These are phyloP conservation scores for Aspergillus floridensis DNA, from an alignment of 2,329 filamentous ascomycete genomes.

Conservation along the genomic window DNA sequence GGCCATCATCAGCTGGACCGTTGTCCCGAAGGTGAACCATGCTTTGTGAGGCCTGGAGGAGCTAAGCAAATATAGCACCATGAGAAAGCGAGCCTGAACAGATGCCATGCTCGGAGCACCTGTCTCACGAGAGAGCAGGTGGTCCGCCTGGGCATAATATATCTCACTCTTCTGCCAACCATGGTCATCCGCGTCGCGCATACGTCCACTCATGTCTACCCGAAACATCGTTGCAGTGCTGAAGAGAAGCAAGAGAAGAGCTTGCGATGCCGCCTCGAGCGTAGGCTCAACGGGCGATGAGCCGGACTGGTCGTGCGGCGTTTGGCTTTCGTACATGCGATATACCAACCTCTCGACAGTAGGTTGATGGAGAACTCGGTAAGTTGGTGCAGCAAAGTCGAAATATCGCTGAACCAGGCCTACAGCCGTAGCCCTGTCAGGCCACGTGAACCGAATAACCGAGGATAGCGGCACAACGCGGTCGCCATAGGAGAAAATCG, in stretches of 20 bases:
- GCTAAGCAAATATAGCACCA: constrained; percentile 36
- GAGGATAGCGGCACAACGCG: constrained; percentile 13
- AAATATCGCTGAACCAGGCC: constrained; percentile 23
- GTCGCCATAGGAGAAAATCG: constrained; percentile 24
- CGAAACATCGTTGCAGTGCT: constrained; percentile 21
- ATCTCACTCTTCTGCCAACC: constrained; percentile 21
- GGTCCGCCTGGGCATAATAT: constrained; percentile 22
- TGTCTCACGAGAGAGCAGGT: constrained; percentile 16
- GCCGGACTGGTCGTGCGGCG: background rate
- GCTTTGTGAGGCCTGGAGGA: constrained; percentile 37
- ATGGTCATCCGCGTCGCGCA: constrained; percentile 12
- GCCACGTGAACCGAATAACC: constrained; percentile 20
- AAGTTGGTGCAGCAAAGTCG: constrained; percentile 25
- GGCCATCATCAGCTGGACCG: constrained; percentile 36
- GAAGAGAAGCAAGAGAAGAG: constrained; percentile 20
- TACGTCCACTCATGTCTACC: constrained; percentile 11
- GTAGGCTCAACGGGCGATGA: background rate
- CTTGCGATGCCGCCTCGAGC: constrained; percentile 9
- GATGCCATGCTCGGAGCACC: constrained; percentile 22
- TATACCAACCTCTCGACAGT: constrained; percentile 17
- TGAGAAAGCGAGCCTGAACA: constrained; percentile 23
- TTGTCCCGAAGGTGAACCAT: constrained; percentile 40
- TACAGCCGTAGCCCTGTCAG: constrained; percentile 9
- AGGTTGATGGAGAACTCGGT: constrained; percentile 23
- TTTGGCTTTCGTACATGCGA: constrained; percentile 11